Percentiles rank a stretch among this genome's conserved stretches.
These are phyloP conservation scores for Syncephalastrum racemosum DNA, from an alignment of 371 early-diverging fungal species.

Conservation along the genomic window DNA sequence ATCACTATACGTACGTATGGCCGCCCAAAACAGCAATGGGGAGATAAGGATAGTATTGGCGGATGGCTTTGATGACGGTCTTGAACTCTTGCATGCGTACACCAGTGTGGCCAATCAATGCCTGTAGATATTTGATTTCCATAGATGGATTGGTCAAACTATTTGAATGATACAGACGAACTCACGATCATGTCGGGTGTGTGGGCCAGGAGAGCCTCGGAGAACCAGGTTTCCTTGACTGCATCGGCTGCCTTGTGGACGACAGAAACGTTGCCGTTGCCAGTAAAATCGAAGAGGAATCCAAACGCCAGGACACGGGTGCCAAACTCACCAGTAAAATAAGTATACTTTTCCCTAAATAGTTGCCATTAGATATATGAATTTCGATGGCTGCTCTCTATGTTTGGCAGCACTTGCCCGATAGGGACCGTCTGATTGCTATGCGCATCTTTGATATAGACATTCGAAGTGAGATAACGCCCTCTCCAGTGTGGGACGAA, in stretches of 20 bases:
- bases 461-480: slow-evolving; percentile 57
- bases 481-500: slow-evolving; percentile 56
- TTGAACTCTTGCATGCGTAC: slow-evolving; percentile 51
- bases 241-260: slow-evolving; percentile 47
- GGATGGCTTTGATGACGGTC: slow-evolving; percentile 49
- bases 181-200: slow-evolving; percentile 52
- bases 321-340: slow-evolving; percentile 56
- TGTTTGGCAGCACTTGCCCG: slow-evolving; percentile 29
- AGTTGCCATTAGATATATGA: not conserved
- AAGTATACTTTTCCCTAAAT: slow-evolving; percentile 41
- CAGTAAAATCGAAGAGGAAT: slow-evolving; percentile 54
- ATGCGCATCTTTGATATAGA: slow-evolving; percentile 41
- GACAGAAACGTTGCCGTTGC: slow-evolving; percentile 38
- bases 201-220: slow-evolving; percentile 45
- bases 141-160: not conserved
- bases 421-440: slow-evolving; percentile 51
- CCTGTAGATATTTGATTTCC: slow-evolving; percentile 2
- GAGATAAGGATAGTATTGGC: slow-evolving; percentile 45
- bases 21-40: slow-evolving; percentile 63
- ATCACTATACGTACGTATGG: slow-evolving; percentile 25
- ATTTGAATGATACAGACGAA: not conserved
- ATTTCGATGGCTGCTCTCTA: not conserved
- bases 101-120: slow-evolving; percentile 53
- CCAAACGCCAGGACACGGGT: slow-evolving; percentile 60
- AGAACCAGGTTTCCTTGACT: slow-evolving; percentile 57